phyloP scores from a whole-genome alignment of 2,329 filamentous ascomycete genomes.

The Talaromyces islandicus region DNA sequence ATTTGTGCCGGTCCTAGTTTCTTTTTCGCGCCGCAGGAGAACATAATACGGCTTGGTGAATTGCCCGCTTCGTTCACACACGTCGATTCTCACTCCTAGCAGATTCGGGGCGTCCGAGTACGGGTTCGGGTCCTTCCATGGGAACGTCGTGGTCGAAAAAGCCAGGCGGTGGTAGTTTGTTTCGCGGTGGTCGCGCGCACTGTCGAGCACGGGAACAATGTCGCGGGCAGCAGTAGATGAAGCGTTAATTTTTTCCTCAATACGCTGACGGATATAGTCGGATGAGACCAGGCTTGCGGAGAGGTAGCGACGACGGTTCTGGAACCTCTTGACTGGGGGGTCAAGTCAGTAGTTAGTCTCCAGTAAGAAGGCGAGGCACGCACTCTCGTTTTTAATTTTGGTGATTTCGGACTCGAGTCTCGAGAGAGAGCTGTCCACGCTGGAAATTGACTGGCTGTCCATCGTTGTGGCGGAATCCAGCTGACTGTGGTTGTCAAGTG shows the following conservation, averaged over 20 bases:
- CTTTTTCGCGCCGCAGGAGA: constrained; percentile 23
- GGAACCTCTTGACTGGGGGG: constrained; percentile 32
- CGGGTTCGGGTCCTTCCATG: constrained; percentile 40
- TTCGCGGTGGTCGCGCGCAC: constrained; percentile 26
- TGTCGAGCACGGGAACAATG: constrained; percentile 26
- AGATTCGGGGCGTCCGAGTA: constrained; percentile 22
- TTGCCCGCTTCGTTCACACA: constrained; percentile 32
- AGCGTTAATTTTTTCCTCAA: constrained; percentile 14
- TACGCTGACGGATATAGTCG: constrained; percentile 26
- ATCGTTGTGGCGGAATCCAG: background rate
- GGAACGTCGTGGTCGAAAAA: constrained; percentile 41
- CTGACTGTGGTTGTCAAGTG: too few relatives aligned
- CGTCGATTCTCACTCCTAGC: constrained; percentile 38
- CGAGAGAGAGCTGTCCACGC: constrained; percentile 11
- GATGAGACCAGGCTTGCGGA: constrained; percentile 38
- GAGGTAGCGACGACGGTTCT: constrained; percentile 33
- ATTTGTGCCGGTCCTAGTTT: constrained; percentile 12
- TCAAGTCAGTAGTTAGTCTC: constrained; percentile 5
- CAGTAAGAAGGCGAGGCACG: constrained; percentile 7
- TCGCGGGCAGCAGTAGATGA: constrained; percentile 19
- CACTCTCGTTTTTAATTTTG: constrained; percentile 37
- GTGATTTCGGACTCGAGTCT: constrained; percentile 37
- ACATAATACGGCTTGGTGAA: constrained; percentile 41
- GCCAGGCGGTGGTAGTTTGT: constrained; percentile 39
- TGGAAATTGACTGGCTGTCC: constrained; percentile 6